Conservation (phyloP, 768 basidiomycete species). For the Arthromyces matolae region DNA sequence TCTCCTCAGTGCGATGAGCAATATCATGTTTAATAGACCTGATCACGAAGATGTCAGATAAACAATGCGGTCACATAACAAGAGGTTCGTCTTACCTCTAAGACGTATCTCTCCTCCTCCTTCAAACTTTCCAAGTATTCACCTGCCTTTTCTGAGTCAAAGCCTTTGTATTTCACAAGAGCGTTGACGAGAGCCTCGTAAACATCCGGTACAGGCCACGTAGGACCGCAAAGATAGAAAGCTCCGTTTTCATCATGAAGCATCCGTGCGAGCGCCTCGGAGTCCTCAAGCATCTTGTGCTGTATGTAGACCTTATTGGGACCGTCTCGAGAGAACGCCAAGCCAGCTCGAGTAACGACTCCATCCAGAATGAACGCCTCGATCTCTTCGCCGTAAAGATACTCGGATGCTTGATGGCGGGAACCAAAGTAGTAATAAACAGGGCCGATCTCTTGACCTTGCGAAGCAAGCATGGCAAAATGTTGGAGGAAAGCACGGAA, state of each 20-base stretch:
- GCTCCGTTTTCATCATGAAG: slow-evolving; percentile 70
- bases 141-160: slow-evolving; percentile 63
- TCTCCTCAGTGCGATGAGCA: too few species aligned
- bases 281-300: slow-evolving; percentile 95
- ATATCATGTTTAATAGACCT: slow-evolving; percentile 27
- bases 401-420: slow-evolving; percentile 91
- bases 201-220: slow-evolving; percentile 99
- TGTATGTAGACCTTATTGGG: slow-evolving; percentile 96
- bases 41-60: too few species aligned
- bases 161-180: slow-evolving; percentile 66
- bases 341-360: slow-evolving; percentile 83
- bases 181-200: slow-evolving; percentile 88
- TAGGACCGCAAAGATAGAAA: slow-evolving; percentile 97
- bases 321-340: slow-evolving; percentile 95
- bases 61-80: background rate
- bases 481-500: slow-evolving; percentile 99
- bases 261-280: slow-evolving; percentile 68
- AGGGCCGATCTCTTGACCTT: slow-evolving; percentile 82
- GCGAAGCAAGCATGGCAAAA: slow-evolving; percentile 75
- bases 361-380: slow-evolving; percentile 88
- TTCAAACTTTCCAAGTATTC: slow-evolving; percentile 85
- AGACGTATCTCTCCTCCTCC: slow-evolving; percentile 95
- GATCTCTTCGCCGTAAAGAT: slow-evolving; percentile 94
- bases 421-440: slow-evolving; percentile 99
- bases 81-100: slow-evolving; percentile 69